Conservation (phyloP, 2,329 filamentous ascomycete genomes). For the Huntiella decipiens region DNA sequence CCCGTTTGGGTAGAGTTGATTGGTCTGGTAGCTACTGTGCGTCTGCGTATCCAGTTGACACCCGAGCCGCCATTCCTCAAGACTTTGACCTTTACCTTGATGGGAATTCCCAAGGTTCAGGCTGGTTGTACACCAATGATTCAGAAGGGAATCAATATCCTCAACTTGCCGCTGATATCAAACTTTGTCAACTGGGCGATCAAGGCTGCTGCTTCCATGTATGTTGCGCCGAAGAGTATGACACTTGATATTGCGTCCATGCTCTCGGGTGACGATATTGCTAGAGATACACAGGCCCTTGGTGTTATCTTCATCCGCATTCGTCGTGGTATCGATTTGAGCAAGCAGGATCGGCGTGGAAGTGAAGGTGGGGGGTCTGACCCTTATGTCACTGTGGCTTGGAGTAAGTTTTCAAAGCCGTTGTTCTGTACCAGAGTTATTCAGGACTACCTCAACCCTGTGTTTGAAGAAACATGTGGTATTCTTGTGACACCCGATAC, state of each 20-base stretch:
- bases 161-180: conserved; percentile 81
- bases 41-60: conserved; percentile 65
- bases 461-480: conserved; percentile 77
- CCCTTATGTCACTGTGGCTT: conserved; percentile 85
- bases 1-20: conserved; percentile 82
- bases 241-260: conserved; percentile 80
- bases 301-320: conserved; percentile 89
- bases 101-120: conserved; percentile 78
- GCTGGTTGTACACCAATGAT: conserved; percentile 86
- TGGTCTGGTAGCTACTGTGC: conserved; percentile 72
- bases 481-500: conserved; percentile 74
- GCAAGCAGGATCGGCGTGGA: conserved; percentile 74
- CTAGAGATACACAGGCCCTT: conserved; percentile 71
- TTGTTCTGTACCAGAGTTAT: conserved; percentile 97
- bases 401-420: conserved; percentile 92
- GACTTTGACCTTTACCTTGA: conserved; percentile 78
- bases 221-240: conserved; percentile 88
- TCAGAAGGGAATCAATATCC: conserved; percentile 72
- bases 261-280: conserved; percentile 75
- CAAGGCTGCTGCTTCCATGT: conserved; percentile 67
- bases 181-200: conserved; percentile 97
- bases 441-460: conserved; percentile 78
- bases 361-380: conserved; percentile 77
- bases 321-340: conserved; percentile 68
- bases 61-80: conserved; percentile 87